A percentile compares a stretch with the other conserved stretches of the same genome.
phyloP scores from a whole-genome alignment of 768 basidiomycete genomes.

The Amanita rubescens region DNA sequence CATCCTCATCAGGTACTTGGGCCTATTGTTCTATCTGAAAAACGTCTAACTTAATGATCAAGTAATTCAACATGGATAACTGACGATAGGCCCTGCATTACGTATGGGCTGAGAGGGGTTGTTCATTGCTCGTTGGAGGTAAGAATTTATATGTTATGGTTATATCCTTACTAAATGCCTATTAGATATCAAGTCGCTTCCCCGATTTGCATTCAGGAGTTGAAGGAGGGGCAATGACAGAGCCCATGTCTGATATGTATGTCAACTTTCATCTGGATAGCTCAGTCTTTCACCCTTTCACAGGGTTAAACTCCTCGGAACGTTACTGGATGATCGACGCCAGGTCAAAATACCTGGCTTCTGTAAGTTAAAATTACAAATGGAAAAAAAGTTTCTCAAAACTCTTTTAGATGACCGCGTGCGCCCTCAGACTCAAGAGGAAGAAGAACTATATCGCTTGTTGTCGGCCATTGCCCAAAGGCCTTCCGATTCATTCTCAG shows the following conservation, averaged over 20 bases:
- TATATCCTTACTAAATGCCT: background rate
- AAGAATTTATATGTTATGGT: slow-evolving; percentile 2
- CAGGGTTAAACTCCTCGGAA: slow-evolving; percentile 75
- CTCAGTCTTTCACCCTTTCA: background rate
- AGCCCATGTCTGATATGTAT: slow-evolving; percentile 93
- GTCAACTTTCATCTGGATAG: background rate
- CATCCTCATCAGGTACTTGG: slow-evolving; percentile 69
- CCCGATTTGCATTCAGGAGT: slow-evolving; percentile 92
- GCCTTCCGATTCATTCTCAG: slow-evolving; percentile 59
- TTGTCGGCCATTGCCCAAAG: slow-evolving; percentile 63
- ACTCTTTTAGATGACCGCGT: slow-evolving; percentile 64
- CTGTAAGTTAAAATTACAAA: slow-evolving; percentile 46
- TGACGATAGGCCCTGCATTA: slow-evolving; percentile 87
- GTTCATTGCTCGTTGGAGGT: slow-evolving; percentile 81
- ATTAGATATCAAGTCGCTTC: slow-evolving; percentile 57
- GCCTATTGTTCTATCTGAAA: background rate
- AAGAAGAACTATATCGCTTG: slow-evolving; percentile 58
- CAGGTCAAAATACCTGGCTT: slow-evolving; percentile 72
- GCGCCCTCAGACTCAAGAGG: slow-evolving; percentile 56
- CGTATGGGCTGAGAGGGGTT: slow-evolving; percentile 92
- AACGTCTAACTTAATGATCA: background rate
- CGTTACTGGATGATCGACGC: slow-evolving; percentile 50
- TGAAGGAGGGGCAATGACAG: slow-evolving; percentile 80
- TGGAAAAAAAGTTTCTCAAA: background rate
- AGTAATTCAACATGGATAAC: slow-evolving; percentile 98